Base-by-base conservation (phyloP, 2,329 filamentous ascomycete species). In the Lachnellula cervina region DNA sequence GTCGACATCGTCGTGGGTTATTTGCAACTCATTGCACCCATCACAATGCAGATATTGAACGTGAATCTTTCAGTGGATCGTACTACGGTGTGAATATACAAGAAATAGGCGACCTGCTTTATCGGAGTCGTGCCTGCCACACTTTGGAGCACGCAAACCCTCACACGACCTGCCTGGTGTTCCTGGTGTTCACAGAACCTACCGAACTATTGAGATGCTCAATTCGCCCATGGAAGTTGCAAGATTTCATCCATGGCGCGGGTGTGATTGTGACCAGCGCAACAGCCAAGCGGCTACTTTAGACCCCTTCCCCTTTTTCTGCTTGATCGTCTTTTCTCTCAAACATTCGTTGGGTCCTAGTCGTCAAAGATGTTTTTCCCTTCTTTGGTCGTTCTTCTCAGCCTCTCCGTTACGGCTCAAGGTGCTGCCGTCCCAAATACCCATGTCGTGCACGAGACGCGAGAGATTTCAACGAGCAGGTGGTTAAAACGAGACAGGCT, bases 371-470 rank as follows among this genome's bases (percentile, higher is more conserved):
- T 44, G 2, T 16, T 44, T 21, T 13, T 44, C 21, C 42, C n/a
- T 44, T 44, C 42, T n/a, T 19, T 44, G 11, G 1, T 23, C 11
- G 5, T 44, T 21, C 16, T 44, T n/a, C 19, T 43, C n/a, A 23
- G 14, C 8, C 40, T 43, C 8, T 43, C 4, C 40, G 40, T 19
- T 19, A 3, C 40, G n/a, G 40, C 4, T 43, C 40, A 19, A 43
- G 4, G 40, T 28, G 57, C 59, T 49, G 57, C 59, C 21, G 50
- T 58, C 43, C 55, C 62, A 2, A n/a, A 48, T 35, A 63, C 56
- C 43, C 54, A 65, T 61, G 59, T 59, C 17, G 47, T 65, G 25
- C 63, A 65, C 42, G 62, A 65, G 38, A 58, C 61, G 50, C 56
- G 62, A 45, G 46, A 50, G 11, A 16, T 49, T 17, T 47, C 49